phyloP scores from a whole-genome alignment of 2,329 filamentous ascomycete genomes.

The Simplicillium aogashimaense region DNA sequence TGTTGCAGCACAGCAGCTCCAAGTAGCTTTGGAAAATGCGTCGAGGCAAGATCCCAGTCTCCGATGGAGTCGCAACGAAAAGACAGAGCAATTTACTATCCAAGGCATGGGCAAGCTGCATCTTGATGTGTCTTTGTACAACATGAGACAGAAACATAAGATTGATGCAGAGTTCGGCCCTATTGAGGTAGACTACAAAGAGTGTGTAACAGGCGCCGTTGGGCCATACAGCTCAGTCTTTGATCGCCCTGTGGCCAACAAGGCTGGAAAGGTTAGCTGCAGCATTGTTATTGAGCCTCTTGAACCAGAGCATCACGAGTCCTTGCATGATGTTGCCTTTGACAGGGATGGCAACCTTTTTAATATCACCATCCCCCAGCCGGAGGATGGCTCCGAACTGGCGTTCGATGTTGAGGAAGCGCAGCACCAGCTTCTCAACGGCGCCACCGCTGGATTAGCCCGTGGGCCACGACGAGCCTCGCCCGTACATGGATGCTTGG shows the following conservation, averaged over 20 bases:
- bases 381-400: slow-evolving; percentile 33
- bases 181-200: slow-evolving; percentile 93
- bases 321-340: slow-evolving; percentile 29
- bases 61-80: slow-evolving; percentile 73
- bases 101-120: slow-evolving; percentile 96
- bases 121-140: slow-evolving; percentile 82
- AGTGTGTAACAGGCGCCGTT: slow-evolving; percentile 57
- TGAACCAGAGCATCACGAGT: slow-evolving; percentile 26
- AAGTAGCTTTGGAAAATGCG: slow-evolving; percentile 65
- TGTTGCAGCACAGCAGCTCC: slow-evolving; percentile 69
- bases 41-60: slow-evolving; percentile 89
- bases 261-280: slow-evolving; percentile 68
- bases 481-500: slow-evolving; percentile 66
- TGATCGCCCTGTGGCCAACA: slow-evolving; percentile 73
- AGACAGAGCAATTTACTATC: slow-evolving; percentile 85
- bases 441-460: slow-evolving; percentile 72
- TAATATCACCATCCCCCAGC: slow-evolving; percentile 44
- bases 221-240: slow-evolving; percentile 51
- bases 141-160: slow-evolving; percentile 82
- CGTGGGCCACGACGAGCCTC: slow-evolving; percentile 74
- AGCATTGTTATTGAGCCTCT: slow-evolving; percentile 58
- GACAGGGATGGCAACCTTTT: slow-evolving; percentile 63
- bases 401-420: slow-evolving; percentile 39
- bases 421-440: slow-evolving; percentile 60
- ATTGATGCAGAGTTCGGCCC: slow-evolving; percentile 77